Percentiles rank a stretch among this genome's conserved stretches.
phyloP scores from a whole-genome alignment of 768 basidiomycete genomes.

The Candolleomyces eurysporus region DNA sequence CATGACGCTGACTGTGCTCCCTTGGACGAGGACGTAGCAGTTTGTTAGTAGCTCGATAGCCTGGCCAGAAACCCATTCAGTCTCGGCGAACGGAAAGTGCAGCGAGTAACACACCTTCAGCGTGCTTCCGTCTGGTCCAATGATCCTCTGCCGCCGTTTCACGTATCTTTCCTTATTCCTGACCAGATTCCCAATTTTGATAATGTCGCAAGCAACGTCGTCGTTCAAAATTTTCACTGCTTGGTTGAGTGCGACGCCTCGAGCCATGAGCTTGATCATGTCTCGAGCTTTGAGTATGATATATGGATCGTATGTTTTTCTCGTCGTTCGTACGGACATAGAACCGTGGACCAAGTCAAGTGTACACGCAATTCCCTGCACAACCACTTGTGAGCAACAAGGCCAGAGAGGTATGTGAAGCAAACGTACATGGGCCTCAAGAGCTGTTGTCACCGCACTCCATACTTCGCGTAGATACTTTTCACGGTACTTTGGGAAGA shows the following conservation, averaged over 20 bases:
- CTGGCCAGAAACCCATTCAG: slow-evolving; percentile 36
- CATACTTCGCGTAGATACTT: slow-evolving; percentile 94
- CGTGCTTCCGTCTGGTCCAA: slow-evolving; percentile 96
- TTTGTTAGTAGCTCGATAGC: slow-evolving; percentile 95
- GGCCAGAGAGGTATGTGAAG: background rate
- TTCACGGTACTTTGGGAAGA: slow-evolving; percentile 98
- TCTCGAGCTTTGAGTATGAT: slow-evolving; percentile 95
- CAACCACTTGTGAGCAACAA: background rate
- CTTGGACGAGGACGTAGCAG: slow-evolving; percentile 97
- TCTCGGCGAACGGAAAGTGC: background rate
- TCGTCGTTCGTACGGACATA: slow-evolving; percentile 95
- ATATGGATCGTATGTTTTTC: slow-evolving; percentile 97
- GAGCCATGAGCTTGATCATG: slow-evolving; percentile 90
- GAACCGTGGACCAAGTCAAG: slow-evolving; percentile 95
- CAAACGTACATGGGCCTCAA: slow-evolving; percentile 71
- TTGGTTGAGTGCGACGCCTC: slow-evolving; percentile 83
- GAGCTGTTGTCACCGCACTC: slow-evolving; percentile 81
- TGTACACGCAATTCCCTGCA: slow-evolving; percentile 83
- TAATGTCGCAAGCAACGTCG: slow-evolving; percentile 89
- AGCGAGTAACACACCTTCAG: slow-evolving; percentile 66
- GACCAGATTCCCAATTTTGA: slow-evolving; percentile 94
- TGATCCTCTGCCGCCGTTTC: slow-evolving; percentile 92
- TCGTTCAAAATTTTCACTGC: slow-evolving; percentile 92
- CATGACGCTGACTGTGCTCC: slow-evolving; percentile 98
- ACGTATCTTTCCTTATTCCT: slow-evolving; percentile 97